Conservation (phyloP, 495 filamentous ascomycete species). For the Pyrenula massariospora region DNA sequence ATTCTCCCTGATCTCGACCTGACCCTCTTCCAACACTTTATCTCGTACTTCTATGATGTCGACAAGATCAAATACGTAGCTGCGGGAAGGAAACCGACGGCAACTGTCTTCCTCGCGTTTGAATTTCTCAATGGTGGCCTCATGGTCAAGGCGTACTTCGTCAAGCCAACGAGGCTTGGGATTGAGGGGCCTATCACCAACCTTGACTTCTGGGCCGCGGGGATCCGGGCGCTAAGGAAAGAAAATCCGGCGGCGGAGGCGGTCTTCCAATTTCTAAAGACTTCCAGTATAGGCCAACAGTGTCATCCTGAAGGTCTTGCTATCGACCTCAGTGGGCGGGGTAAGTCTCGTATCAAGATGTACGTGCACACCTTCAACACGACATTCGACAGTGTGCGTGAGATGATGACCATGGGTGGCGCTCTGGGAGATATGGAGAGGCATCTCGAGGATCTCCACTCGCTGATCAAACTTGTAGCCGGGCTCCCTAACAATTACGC, state of each 20-base stretch:
- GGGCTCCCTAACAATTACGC: constrained; percentile 6
- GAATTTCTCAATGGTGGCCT: constrained; percentile 1
- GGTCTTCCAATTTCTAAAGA: neutral
- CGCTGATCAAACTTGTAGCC: constrained; percentile 4
- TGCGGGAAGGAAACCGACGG: neutral
- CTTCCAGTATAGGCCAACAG: neutral
- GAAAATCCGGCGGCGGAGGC: neutral
- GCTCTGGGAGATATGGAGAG: no score
- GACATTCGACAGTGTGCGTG: constrained; percentile 13
- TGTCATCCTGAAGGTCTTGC: constrained; percentile 14
- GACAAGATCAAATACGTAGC: constrained; percentile 1
- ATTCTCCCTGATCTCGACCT: constrained; percentile 5
- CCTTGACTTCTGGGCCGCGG: no score
- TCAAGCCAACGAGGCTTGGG: constrained; percentile 10
- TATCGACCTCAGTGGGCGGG: constrained; percentile 17
- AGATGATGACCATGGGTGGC: constrained; percentile 19
- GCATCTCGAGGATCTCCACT: constrained; percentile 9
- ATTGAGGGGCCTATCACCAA: no score
- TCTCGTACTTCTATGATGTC: constrained; percentile 1
- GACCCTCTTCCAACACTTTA: constrained; percentile 14
- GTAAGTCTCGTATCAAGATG: constrained; percentile 20
- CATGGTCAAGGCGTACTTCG: constrained; percentile 15
- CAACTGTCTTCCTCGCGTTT: constrained; percentile 2
- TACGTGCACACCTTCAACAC: constrained; percentile 19
- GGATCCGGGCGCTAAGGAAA: no score